These are phyloP conservation scores for Creolimax fragrantissima DNA, from an alignment of 78 protist genomes.

Conservation along the genomic window DNA sequence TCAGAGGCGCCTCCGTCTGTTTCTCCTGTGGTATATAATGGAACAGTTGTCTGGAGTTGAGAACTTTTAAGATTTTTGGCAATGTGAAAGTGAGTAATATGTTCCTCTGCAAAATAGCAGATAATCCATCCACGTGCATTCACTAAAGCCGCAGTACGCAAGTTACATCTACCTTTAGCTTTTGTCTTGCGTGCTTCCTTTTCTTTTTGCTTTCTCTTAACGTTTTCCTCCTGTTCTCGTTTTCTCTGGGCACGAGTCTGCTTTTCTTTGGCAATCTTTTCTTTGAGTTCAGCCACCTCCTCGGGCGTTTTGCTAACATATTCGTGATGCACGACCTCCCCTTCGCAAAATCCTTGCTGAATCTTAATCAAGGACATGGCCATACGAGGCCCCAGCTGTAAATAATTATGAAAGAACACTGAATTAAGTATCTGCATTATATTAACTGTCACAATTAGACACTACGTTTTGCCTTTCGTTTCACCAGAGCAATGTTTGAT, in stretches of 20 bases:
- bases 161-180: not conserved
- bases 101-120: no score
- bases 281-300: not conserved
- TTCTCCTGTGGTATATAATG: no score
- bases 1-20: not conserved
- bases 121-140: no score
- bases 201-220: conserved; percentile 24
- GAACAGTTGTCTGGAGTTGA: no score
- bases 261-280: conserved; percentile 10
- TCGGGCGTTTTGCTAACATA: conserved; percentile 21
- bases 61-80: no score
- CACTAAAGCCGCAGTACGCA: not conserved
- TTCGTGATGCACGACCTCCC: conserved; percentile 60
- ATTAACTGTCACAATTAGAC: no score
- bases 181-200: conserved; percentile 29
- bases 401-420: no score
- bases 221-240: conserved; percentile 40
- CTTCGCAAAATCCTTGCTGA: conserved; percentile 60
- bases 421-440: no score
- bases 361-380: conserved; percentile 43
- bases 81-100: no score
- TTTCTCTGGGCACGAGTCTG: not conserved
- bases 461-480: no score
- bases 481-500: no score
- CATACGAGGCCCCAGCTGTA: conserved; percentile 75